Conservation (phyloP, 2,329 filamentous ascomycete genomes). For the Aureobasidium sp. region DNA sequence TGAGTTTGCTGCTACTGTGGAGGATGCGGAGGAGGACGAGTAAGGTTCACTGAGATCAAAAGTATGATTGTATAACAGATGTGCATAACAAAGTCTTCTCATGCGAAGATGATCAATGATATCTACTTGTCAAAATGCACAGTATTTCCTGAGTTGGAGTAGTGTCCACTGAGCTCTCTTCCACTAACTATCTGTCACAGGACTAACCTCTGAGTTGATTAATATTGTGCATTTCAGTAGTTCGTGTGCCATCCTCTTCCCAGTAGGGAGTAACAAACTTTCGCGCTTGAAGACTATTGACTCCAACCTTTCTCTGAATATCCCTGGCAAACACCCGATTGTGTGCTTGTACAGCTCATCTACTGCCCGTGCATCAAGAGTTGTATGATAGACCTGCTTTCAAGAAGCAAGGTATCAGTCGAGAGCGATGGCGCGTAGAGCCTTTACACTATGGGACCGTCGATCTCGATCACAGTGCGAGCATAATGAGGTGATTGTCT, state of each 20-base stretch:
- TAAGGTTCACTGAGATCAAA: not conserved
- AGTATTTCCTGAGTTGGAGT: not conserved
- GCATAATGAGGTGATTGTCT: too few relatives aligned
- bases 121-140: not conserved
- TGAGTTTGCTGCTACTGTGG: not conserved
- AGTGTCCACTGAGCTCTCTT: not conserved
- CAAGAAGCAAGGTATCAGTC: too few relatives aligned
- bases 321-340: too few relatives aligned
- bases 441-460: too few relatives aligned
- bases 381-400: too few relatives aligned
- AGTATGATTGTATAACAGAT: not conserved
- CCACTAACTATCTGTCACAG: not conserved
- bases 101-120: not conserved
- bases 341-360: too few relatives aligned
- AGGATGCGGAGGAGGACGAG: not conserved
- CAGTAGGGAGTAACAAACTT: not conserved
- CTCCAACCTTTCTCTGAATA: too few relatives aligned
- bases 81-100: not conserved
- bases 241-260: not conserved
- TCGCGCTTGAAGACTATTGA: too few relatives aligned
- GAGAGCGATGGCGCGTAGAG: too few relatives aligned
- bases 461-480: too few relatives aligned
- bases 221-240: not conserved
- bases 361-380: too few relatives aligned
- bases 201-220: not conserved